Conservation (phyloP, 1,284 basidiomycete species). For the Malassezia japonica region DNA sequence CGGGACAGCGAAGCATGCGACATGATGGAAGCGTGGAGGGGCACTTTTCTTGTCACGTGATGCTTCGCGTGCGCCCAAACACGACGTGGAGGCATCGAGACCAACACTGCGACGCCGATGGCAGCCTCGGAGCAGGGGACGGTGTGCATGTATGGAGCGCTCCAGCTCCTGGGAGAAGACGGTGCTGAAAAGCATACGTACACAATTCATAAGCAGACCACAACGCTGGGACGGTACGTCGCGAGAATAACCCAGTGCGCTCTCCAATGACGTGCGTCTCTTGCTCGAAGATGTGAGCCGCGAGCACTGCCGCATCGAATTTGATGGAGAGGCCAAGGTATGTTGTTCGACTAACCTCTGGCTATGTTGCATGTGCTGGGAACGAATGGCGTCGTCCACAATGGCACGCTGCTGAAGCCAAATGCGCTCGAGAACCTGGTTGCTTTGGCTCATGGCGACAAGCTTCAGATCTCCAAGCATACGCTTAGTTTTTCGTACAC, state of each 20-base stretch:
- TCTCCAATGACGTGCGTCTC: constrained; percentile 14
- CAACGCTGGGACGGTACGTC: constrained; percentile 7
- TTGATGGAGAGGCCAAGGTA: neutral
- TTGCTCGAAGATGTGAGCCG: constrained; percentile 17
- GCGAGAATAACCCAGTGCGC: neutral
- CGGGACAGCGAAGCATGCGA: constrained; percentile 31
- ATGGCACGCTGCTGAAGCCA: constrained; percentile 3
- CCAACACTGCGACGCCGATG: neutral
- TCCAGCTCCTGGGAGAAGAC: constrained; percentile 4
- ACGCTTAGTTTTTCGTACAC: neutral
- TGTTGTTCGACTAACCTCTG: neutral
- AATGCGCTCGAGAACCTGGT: neutral
- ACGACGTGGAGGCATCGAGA: constrained; percentile 4
- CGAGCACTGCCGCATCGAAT: constrained; percentile 5
- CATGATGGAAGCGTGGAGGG: constrained; percentile 14
- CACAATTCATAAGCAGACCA: constrained; percentile 1
- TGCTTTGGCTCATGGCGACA: constrained; percentile 3
- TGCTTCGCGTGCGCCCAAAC: neutral
- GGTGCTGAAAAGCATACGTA: neutral
- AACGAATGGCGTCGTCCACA: constrained; percentile 8
- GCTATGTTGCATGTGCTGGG: constrained; percentile 4
- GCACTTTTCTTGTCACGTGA: constrained; percentile 4
- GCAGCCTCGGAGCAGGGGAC: neutral
- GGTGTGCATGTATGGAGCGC: neutral
- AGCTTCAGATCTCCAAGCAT: constrained; percentile 11